A percentile compares a stretch with the other conserved stretches of the same genome.
phyloP scores from a whole-genome alignment of 139 green algal species.

The Gonium pectorale region DNA sequence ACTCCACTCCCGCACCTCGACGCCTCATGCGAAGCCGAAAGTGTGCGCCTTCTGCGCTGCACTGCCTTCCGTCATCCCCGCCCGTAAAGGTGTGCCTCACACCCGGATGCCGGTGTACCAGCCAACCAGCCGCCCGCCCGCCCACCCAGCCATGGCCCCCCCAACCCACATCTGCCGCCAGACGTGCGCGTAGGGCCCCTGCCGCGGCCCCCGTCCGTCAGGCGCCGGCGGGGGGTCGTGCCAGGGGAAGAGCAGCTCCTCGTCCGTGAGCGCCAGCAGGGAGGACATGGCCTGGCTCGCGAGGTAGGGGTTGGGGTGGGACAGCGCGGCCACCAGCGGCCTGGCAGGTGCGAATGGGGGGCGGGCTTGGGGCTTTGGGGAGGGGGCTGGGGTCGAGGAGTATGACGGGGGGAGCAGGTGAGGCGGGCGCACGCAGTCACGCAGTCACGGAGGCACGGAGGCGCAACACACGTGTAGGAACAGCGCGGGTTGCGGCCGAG shows the following conservation, averaged over 20 bases:
- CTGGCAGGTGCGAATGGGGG: constrained; percentile 25
- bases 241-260: constrained; percentile 50
- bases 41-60: too few relatives aligned
- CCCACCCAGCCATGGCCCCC: neutral
- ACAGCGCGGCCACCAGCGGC: constrained; percentile 34
- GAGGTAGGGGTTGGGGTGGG: constrained; percentile 57
- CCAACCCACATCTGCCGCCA: constrained; percentile 27
- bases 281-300: constrained; percentile 53
- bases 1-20: too few relatives aligned
- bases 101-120: too few relatives aligned
- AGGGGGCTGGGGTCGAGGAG: neutral
- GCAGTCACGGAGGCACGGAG: too few relatives aligned
- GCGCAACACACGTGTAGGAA: too few relatives aligned
- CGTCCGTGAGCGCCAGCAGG: constrained; percentile 54
- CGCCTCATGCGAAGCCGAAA: too few relatives aligned
- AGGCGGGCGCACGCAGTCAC: too few relatives aligned
- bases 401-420: neutral
- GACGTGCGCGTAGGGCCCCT: constrained; percentile 22
- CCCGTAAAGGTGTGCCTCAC: too few relatives aligned
- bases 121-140: too few relatives aligned
- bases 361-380: neutral
- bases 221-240: constrained; percentile 30
- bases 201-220: constrained; percentile 12
- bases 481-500: too few relatives aligned
- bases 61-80: too few relatives aligned